phyloP scores from a whole-genome alignment of 805 yeast species.

The Starmerella floris region DNA sequence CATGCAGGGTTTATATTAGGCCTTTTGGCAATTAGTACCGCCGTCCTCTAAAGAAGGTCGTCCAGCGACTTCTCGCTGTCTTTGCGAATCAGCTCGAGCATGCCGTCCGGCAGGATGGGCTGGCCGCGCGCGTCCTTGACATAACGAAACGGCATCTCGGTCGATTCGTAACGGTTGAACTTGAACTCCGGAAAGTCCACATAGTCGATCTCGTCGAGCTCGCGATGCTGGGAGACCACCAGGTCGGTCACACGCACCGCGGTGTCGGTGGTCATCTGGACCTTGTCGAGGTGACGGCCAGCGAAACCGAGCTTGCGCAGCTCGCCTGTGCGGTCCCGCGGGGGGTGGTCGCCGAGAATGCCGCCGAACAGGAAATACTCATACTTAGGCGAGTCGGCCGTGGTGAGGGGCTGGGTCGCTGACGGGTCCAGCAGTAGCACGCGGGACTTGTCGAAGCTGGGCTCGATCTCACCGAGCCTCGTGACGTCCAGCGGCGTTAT shows the following conservation, averaged over 20 bases:
- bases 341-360: conserved; percentile 76
- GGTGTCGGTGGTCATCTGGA: conserved; percentile 96
- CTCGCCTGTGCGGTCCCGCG: conserved; percentile 86
- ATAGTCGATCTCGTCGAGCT: conserved; percentile 63
- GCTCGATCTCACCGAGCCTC: conserved; percentile 25
- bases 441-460: conserved; percentile 33
- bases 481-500: conserved; percentile 59
- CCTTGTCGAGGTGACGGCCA: conserved; percentile 73
- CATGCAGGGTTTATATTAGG: too few species aligned
- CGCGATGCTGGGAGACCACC: conserved; percentile 46
- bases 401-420: conserved; percentile 59
- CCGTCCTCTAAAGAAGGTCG: conserved; percentile 18
- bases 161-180: conserved; percentile 75
- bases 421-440: conserved; percentile 85
- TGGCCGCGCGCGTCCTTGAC: conserved; percentile 47
- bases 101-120: conserved; percentile 85
- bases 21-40: too few species aligned
- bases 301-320: conserved; percentile 73
- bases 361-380: conserved; percentile 95
- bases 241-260: conserved; percentile 84
- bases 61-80: conserved; percentile 59
- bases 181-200: conserved; percentile 90
- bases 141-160: conserved; percentile 96
- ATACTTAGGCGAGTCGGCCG: conserved; percentile 50
- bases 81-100: conserved; percentile 70